These are phyloP conservation scores for Coemansia reversa DNA, from an alignment of 192 early-diverging fungal species.

Conservation along the genomic window DNA sequence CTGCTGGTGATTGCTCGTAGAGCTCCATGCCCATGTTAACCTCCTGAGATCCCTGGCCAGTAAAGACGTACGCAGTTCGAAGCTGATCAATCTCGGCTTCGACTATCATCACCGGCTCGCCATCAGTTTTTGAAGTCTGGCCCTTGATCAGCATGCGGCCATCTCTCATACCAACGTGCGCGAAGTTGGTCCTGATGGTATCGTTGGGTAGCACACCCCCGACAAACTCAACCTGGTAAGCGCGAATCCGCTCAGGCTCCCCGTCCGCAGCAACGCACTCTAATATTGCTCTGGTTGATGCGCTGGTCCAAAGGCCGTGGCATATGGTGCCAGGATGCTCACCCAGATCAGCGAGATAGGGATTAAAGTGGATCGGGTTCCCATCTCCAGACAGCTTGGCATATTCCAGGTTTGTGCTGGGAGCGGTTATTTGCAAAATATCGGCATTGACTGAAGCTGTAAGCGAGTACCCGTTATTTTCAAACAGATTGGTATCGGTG, in stretches of 20 bases:
- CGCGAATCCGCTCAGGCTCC: constrained; percentile 76
- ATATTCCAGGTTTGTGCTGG: constrained; percentile 76
- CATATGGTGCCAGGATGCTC: constrained; percentile 85
- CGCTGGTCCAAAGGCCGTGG: constrained; percentile 95
- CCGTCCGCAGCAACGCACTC: constrained; percentile 87
- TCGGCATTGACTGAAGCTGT: not conserved
- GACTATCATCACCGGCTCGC: constrained; percentile 67
- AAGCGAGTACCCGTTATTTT: constrained; percentile 61
- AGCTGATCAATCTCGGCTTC: constrained; percentile 87
- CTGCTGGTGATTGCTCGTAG: constrained; percentile 74
- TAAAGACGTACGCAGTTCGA: constrained; percentile 85
- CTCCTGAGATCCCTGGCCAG: constrained; percentile 94
- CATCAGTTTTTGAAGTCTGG: constrained; percentile 76
- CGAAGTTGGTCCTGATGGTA: constrained; percentile 75
- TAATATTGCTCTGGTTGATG: constrained; percentile 85
- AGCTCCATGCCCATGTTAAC: constrained; percentile 94
- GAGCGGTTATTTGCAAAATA: constrained; percentile 40
- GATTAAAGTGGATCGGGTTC: constrained; percentile 92
- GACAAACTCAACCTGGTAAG: constrained; percentile 77
- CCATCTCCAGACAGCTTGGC: constrained; percentile 77
- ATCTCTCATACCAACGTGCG: constrained; percentile 87
- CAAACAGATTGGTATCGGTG: constrained; percentile 73
- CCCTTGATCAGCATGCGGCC: constrained; percentile 91
- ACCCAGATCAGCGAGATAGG: constrained; percentile 84
- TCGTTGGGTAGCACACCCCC: constrained; percentile 88